Percentiles rank a stretch among this genome's conserved stretches.
Conservation (phyloP, 495 filamentous ascomycete species). For the Corynascus novoguineensis region DNA sequence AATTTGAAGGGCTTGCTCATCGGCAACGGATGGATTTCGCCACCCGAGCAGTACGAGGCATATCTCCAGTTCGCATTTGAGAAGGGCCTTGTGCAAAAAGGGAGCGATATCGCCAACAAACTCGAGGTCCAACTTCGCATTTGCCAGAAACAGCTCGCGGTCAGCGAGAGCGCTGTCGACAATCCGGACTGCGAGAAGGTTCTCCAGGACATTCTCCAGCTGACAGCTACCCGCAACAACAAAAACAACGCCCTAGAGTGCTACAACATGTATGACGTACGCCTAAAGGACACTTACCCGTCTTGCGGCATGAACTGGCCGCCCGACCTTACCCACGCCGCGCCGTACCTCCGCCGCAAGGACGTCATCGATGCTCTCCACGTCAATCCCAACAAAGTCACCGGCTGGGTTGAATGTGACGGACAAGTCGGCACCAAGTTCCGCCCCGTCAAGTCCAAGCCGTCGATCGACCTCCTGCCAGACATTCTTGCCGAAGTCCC, state of each 20-base stretch:
- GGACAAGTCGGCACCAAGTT: slow-evolving; percentile 69
- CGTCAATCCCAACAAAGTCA: slow-evolving; percentile 70
- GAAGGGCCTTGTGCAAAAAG: slow-evolving; percentile 62
- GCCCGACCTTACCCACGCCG: slow-evolving; percentile 67
- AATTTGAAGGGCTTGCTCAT: slow-evolving; percentile 84
- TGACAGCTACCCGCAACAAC: slow-evolving; percentile 46
- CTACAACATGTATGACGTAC: slow-evolving; percentile 92
- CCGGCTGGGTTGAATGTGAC: slow-evolving; percentile 89
- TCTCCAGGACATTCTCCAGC: slow-evolving; percentile 59
- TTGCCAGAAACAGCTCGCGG: slow-evolving; percentile 62
- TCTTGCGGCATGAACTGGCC: slow-evolving; percentile 97
- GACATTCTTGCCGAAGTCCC: slow-evolving; percentile 68
- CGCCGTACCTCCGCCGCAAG: slow-evolving; percentile 74
- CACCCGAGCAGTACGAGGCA: slow-evolving; percentile 81
- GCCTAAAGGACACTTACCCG: slow-evolving; percentile 64
- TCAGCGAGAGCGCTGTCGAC: slow-evolving; percentile 59
- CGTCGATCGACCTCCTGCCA: slow-evolving; percentile 70
- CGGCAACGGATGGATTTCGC: slow-evolving; percentile 95
- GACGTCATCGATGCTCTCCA: slow-evolving; percentile 79
- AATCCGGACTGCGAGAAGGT: slow-evolving; percentile 65
- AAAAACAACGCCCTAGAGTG: slow-evolving; percentile 54
- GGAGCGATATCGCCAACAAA: slow-evolving; percentile 54
- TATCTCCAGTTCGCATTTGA: slow-evolving; percentile 77
- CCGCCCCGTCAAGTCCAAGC: slow-evolving; percentile 58
- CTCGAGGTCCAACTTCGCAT: slow-evolving; percentile 45